Base-by-base conservation (phyloP, 306 rosid genomes). In the Pterocarpus santalinus region DNA sequence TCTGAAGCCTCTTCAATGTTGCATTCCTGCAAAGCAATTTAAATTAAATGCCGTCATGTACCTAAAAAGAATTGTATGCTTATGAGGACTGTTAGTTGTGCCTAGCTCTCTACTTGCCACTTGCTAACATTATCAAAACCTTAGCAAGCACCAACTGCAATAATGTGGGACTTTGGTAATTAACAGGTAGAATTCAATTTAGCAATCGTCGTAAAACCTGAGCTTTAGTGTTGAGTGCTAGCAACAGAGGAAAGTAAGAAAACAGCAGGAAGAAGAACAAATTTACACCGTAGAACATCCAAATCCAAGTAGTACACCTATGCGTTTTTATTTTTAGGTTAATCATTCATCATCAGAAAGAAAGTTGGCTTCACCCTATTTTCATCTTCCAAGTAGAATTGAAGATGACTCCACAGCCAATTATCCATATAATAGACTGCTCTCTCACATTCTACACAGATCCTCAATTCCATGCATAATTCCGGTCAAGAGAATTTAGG, bases 1-100 rank as follows among this genome's bases (percentile, higher is more conserved):
- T 94, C 99, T 41, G 90, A 28, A 76, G 71, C 88, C 88, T 95
- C 99, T 81, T 95, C 99, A 43, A 95, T 71, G 69, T 68, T 93
- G 73, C 98, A 95, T 76, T 95, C 99, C 99, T 95, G 81, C 46
- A 89, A 34, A 52, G 57, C 15, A 80, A 69, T 83, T 78, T 65
- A 73, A 30, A 60, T n/a, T 55, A 55, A 55, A 55, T 55, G 61
- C 4, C 5, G 16, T 16, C 32, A 55, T 7, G 9, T n/a, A 16
- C 22, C 22, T 1, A 55, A 55, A 55, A 55, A 43, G 47, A 43
- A 5, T n/a, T 16, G 10, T 51, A 58, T 38, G 55, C 69, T 66
- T 78, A 85, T 60, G 62, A 58, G 55, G 65, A 46, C 61, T 34
- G 44, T 13, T 46, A 72, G 61, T 52, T 68, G 47, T 72, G 55